Evolutionary conservation across 2,329 filamentous ascomycete species (phyloP).

Genomic region (Dactylellina cionopaga): DNA sequence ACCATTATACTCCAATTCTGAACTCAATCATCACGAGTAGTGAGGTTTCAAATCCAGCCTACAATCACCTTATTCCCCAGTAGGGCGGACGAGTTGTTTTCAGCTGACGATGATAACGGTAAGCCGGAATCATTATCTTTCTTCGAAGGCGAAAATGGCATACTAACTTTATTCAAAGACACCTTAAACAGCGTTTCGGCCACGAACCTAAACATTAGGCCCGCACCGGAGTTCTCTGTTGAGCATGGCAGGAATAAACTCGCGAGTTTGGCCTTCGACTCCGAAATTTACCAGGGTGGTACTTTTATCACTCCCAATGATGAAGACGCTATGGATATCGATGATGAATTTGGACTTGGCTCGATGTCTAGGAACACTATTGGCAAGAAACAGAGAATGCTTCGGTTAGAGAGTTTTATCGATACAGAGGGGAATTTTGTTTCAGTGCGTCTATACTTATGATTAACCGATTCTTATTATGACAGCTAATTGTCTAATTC

Average conservation of each 20-base stretch:
- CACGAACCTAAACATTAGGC: slow-evolving; percentile 38
- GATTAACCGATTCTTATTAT: slow-evolving; percentile 59
- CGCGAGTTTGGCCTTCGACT: slow-evolving; percentile 2
- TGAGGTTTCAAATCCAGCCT: slow-evolving; percentile 71
- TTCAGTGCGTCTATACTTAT: slow-evolving; percentile 71
- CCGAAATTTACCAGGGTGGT: not conserved
- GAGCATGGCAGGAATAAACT: slow-evolving; percentile 46
- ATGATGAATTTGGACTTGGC: slow-evolving; percentile 19
- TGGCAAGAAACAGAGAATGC: slow-evolving; percentile 70
- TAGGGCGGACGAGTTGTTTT: slow-evolving; percentile 65
- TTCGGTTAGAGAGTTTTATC: slow-evolving; percentile 72
- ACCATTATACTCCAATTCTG: too few species aligned
- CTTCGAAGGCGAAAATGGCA: too few species aligned
- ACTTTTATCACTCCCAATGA: slow-evolving; percentile 49
- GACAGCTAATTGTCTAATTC: slow-evolving; percentile 33
- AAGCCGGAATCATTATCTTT: not conserved
- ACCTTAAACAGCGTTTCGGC: not conserved
- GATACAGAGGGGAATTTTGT: slow-evolving; percentile 71
- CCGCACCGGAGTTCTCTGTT: slow-evolving; percentile 48
- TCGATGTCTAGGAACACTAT: not conserved
- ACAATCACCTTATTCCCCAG: slow-evolving; percentile 70
- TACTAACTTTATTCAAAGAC: too few species aligned
- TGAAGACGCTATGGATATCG: slow-evolving; percentile 58
- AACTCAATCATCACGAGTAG: slow-evolving; percentile 59
- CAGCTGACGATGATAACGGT: slow-evolving; percentile 54